Percentiles rank a stretch among this genome's conserved stretches.
Evolutionary conservation across 1,139 yeast species (phyloP).

Genomic region (Protomyces inundatus): DNA sequence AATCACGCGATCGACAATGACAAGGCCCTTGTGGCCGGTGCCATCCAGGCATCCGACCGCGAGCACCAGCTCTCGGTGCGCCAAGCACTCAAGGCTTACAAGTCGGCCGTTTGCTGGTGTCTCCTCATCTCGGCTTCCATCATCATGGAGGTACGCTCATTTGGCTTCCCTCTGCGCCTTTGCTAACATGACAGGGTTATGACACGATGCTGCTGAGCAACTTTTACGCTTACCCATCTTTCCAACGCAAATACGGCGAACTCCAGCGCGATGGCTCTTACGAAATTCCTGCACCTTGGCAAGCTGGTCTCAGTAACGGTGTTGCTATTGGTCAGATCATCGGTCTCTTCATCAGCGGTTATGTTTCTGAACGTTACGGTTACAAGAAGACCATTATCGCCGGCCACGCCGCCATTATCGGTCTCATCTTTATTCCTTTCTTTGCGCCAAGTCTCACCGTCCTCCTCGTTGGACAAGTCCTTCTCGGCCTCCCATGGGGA

Average conservation of each 20-base stretch:
- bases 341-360: constrained; percentile 44
- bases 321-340: constrained; percentile 42
- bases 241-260: constrained; percentile 40
- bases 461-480: constrained; percentile 45
- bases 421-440: constrained; percentile 40
- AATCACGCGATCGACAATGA: neutral
- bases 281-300: constrained; percentile 46
- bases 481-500: constrained; percentile 42
- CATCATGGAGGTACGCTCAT: constrained; percentile 41
- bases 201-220: constrained; percentile 42
- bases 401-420: constrained; percentile 31
- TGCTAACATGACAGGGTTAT: constrained; percentile 39
- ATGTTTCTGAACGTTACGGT: constrained; percentile 43
- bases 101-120: constrained; percentile 48
- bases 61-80: constrained; percentile 14
- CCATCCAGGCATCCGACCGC: neutral
- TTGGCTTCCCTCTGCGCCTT: neutral
- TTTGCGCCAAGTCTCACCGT: constrained; percentile 43
- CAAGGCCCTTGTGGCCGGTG: neutral
- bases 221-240: constrained; percentile 46
- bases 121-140: constrained; percentile 44
- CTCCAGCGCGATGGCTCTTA: constrained; percentile 30
- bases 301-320: constrained; percentile 44
- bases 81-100: constrained; percentile 33
- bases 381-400: constrained; percentile 41